Conservation (phyloP, 768 basidiomycete genomes). For the Dacryopinax primogenitus region DNA sequence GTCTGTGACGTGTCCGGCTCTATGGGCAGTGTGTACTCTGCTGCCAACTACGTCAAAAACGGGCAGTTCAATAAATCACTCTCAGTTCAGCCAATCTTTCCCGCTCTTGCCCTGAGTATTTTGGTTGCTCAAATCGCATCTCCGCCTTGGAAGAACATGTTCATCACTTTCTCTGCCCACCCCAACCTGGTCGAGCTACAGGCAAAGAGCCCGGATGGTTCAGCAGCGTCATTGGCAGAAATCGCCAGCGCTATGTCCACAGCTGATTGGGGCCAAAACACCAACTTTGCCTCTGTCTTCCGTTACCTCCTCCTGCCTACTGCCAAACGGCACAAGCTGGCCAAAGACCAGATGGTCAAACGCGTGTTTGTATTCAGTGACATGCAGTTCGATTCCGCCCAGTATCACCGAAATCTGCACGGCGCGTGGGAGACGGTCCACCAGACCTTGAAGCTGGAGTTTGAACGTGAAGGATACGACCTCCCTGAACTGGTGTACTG, state of each 20-base stretch:
- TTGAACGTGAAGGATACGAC: constrained; percentile 50
- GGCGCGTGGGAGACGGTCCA: constrained; percentile 50
- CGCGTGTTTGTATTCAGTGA: constrained; percentile 63
- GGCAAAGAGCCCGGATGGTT: neutral
- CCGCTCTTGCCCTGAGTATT: constrained; percentile 52
- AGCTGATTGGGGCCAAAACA: constrained; percentile 44
- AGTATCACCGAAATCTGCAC: neutral
- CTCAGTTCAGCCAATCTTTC: constrained; percentile 37
- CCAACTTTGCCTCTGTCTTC: constrained; percentile 51
- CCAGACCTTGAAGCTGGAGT: constrained; percentile 42
- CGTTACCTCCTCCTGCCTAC: constrained; percentile 48
- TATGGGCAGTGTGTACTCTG: constrained; percentile 37
- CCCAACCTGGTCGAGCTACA: constrained; percentile 43
- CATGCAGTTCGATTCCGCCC: constrained; percentile 57
- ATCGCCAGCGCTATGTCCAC: constrained; percentile 30
- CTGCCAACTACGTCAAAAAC: constrained; percentile 9
- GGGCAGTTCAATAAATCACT: neutral
- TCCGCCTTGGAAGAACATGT: constrained; percentile 49
- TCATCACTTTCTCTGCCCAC: constrained; percentile 51
- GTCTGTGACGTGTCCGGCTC: constrained; percentile 65
- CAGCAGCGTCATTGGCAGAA: constrained; percentile 16
- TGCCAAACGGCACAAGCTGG: constrained; percentile 43
- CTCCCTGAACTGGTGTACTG: constrained; percentile 64
- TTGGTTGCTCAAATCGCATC: constrained; percentile 48
- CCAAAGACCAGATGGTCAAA: constrained; percentile 60